phyloP scores from a whole-genome alignment of 2,329 filamentous ascomycete genomes.

The Chaetoscypha palmicola region DNA sequence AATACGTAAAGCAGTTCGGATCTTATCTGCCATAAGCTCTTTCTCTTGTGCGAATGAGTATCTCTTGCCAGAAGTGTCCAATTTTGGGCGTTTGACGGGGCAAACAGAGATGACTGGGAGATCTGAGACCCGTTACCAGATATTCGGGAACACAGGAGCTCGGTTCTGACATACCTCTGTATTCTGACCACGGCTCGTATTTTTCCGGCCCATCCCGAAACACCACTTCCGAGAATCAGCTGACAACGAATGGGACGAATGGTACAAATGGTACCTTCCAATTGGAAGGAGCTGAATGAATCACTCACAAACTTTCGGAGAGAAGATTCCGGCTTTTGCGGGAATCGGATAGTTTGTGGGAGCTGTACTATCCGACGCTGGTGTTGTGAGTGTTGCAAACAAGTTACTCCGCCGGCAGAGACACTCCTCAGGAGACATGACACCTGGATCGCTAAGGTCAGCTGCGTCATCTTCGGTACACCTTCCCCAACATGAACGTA shows the following conservation, averaged over 20 bases:
- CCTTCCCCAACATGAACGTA: constrained; percentile 27
- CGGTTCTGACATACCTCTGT: constrained; percentile 28
- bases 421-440: constrained; percentile 62
- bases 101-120: constrained; percentile 69
- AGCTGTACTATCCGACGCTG: constrained; percentile 42
- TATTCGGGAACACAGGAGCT: background rate
- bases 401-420: constrained; percentile 69
- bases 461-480: no score
- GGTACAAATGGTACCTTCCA: no score
- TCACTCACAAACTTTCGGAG: constrained; percentile 54
- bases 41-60: constrained; percentile 68
- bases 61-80: constrained; percentile 57
- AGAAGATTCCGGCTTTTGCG: constrained; percentile 61
- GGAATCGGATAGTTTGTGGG: constrained; percentile 64
- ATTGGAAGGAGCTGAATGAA: no score
- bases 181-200: constrained; percentile 52
- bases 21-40: constrained; percentile 66
- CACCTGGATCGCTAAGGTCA: constrained; percentile 33
- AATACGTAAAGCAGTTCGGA: constrained; percentile 63
- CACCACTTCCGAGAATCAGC: constrained; percentile 43
- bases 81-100: constrained; percentile 65
- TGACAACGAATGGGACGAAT: background rate
- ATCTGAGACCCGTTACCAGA: constrained; percentile 28
- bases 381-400: constrained; percentile 58
- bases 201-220: constrained; percentile 60